A percentile compares a stretch with the other conserved stretches of the same genome.
Conservation (phyloP, 129 eudicot genomes). For the Solidago caesia region DNA sequence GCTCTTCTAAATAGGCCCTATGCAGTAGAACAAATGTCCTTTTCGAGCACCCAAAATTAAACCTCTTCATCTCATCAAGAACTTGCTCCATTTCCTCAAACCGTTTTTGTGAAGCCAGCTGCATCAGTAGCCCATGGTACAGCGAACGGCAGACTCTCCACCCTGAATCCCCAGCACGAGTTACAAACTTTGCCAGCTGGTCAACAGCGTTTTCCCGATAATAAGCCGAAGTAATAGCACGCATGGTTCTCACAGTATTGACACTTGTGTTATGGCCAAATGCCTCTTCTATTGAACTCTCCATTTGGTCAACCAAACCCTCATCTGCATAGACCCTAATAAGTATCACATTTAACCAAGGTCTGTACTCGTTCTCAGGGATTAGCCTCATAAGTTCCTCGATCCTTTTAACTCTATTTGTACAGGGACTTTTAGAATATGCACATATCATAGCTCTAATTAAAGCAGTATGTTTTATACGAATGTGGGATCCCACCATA, state of each 20-base stretch:
- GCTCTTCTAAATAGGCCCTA: conserved; percentile 43
- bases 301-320: conserved; percentile 63
- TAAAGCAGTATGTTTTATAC: conserved; percentile 31
- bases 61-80: conserved; percentile 66
- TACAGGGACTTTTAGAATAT: conserved; percentile 51
- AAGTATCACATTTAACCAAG: conserved; percentile 74
- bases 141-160: conserved; percentile 69
- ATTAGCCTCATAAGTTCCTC: conserved; percentile 51
- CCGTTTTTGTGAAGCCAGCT: conserved; percentile 61
- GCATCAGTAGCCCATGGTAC: conserved; percentile 71
- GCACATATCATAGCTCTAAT: conserved; percentile 73
- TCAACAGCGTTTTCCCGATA: conserved; percentile 60
- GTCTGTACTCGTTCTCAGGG: conserved; percentile 62
- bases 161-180: conserved; percentile 62
- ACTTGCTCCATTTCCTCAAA: conserved; percentile 84
- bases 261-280: conserved; percentile 55
- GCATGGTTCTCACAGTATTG: conserved; percentile 41
- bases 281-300: conserved; percentile 60
- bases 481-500: conserved; percentile 38
- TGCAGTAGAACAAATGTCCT: conserved; percentile 56
- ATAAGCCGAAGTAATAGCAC: conserved; percentile 50
- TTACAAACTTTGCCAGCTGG: conserved; percentile 57
- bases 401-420: conserved; percentile 48
- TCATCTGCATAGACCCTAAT: conserved; percentile 74
- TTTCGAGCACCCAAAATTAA: conserved; percentile 42